These are phyloP conservation scores for Favolaschia claudopus DNA, from an alignment of 768 basidiomycete species.

Conservation along the genomic window DNA sequence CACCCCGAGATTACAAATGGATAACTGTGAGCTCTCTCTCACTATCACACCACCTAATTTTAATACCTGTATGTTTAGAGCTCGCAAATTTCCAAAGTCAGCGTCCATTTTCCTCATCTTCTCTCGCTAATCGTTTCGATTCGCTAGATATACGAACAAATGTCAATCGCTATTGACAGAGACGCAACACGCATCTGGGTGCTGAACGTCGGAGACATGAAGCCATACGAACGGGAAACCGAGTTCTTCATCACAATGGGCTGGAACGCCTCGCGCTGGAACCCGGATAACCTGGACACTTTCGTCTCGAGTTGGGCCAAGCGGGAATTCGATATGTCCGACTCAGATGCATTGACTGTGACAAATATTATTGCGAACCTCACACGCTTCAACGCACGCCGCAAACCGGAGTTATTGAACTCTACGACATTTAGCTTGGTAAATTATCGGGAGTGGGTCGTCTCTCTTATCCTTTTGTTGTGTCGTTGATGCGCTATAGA, in stretches of 20 bases:
- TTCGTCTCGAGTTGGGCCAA: slow-evolving; percentile 68
- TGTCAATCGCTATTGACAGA: slow-evolving; percentile 69
- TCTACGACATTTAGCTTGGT: slow-evolving; percentile 66
- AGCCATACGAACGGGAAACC: slow-evolving; percentile 74
- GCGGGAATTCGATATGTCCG: slow-evolving; percentile 64
- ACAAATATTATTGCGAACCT: slow-evolving; percentile 62
- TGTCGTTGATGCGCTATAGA: slow-evolving; percentile 39
- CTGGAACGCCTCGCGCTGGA: slow-evolving; percentile 67
- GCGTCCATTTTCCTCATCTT: background rate
- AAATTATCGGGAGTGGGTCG: slow-evolving; percentile 72
- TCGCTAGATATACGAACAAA: slow-evolving; percentile 67
- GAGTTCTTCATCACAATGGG: slow-evolving; percentile 74
- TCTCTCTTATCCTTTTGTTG: background rate
- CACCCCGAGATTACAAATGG: slow-evolving; percentile 76
- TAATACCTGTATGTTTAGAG: slow-evolving; percentile 42
- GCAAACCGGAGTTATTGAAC: slow-evolving; percentile 74
- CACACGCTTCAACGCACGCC: slow-evolving; percentile 61
- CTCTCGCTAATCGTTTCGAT: background rate
- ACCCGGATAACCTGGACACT: slow-evolving; percentile 55
- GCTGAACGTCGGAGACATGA: slow-evolving; percentile 79
- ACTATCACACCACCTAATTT: background rate
- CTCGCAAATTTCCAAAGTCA: slow-evolving; percentile 60
- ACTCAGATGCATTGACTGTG: slow-evolving; percentile 49
- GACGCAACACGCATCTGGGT: slow-evolving; percentile 71
- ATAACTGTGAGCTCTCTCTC: slow-evolving; percentile 52